A percentile compares a stretch with the other conserved stretches of the same genome.
Conservation (phyloP, 2,329 filamentous ascomycete species). For the Chrysoporthe puriensis region DNA sequence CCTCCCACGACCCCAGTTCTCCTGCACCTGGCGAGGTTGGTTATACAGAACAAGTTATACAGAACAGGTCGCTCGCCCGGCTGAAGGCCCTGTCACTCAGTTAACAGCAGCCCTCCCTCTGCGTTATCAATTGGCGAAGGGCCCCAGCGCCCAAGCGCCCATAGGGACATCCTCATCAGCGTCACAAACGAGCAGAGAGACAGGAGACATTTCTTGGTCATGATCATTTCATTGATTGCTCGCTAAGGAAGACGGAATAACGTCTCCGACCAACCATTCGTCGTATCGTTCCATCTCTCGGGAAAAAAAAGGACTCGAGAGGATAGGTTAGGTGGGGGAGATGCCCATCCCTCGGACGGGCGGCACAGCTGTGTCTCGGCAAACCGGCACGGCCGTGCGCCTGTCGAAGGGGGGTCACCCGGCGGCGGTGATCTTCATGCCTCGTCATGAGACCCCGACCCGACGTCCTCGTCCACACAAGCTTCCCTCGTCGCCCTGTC, state of each 20-base stretch:
- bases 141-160: no score
- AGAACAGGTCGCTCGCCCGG: no score
- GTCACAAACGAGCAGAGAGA: not conserved
- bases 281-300: not conserved
- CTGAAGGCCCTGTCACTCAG: no score
- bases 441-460: not conserved
- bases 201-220: not conserved
- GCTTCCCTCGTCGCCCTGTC: not conserved
- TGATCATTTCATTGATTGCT: constrained; percentile 6
- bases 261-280: not conserved
- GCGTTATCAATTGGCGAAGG: no score
- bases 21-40: no score
- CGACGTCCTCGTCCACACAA: not conserved
- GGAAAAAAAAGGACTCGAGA: not conserved
- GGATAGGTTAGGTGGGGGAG: not conserved
- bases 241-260: not conserved
- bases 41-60: no score
- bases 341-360: not conserved
- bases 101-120: no score
- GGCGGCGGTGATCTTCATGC: constrained; percentile 5
- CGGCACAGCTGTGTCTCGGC: not conserved
- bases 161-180: no score
- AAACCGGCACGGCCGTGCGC: not conserved
- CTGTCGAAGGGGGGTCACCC: not conserved
- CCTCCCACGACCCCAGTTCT: no score